Evolutionary conservation across 2,329 filamentous ascomycete genomes (phyloP).

Genomic region (Botrytis hyacinthi): DNA sequence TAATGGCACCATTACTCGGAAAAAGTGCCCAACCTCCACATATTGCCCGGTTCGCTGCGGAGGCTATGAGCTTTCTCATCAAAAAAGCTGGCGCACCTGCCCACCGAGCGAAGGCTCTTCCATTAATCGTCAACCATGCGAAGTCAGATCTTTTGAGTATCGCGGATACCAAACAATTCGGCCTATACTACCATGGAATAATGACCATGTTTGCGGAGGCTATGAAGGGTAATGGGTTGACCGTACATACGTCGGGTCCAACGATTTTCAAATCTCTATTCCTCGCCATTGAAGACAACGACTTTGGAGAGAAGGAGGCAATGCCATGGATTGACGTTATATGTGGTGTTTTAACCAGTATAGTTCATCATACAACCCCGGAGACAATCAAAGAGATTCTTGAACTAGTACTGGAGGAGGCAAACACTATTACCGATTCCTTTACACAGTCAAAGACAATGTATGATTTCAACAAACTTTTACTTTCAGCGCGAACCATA

Average conservation of each 20-base stretch:
- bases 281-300: constrained; percentile 45
- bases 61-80: constrained; percentile 90
- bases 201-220: constrained; percentile 93
- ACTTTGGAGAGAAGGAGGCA: constrained; percentile 45
- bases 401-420: constrained; percentile 56
- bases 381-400: constrained; percentile 71
- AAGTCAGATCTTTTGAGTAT: constrained; percentile 63
- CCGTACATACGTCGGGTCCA: constrained; percentile 58
- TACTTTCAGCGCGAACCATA: constrained; percentile 57
- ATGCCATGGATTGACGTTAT: constrained; percentile 62
- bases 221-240: constrained; percentile 59
- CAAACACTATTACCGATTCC: constrained; percentile 41
- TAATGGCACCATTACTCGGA: constrained; percentile 81
- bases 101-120: constrained; percentile 70
- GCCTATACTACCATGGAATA: constrained; percentile 78
- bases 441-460: constrained; percentile 40
- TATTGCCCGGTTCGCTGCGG: constrained; percentile 87
- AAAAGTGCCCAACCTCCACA: constrained; percentile 79
- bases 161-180: constrained; percentile 55
- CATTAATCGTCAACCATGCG: constrained; percentile 68
- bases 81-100: constrained; percentile 81
- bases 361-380: constrained; percentile 76
- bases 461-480: constrained; percentile 43
- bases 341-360: constrained; percentile 73
- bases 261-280: constrained; percentile 54